These are phyloP conservation scores for Blastobotrys capitulatus DNA, from an alignment of 1,139 yeast genomes.

Conservation along the genomic window DNA sequence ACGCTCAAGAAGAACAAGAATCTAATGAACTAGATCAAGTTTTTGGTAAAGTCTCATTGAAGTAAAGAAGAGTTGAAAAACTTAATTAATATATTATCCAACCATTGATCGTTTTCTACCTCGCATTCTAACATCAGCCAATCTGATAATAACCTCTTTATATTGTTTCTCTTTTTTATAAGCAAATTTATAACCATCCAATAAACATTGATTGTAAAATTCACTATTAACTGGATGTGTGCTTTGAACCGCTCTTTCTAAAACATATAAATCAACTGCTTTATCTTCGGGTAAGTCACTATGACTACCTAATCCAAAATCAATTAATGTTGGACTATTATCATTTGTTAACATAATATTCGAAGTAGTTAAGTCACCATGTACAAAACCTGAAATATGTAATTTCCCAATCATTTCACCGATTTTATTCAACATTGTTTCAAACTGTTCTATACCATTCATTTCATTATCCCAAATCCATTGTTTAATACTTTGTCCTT, in stretches of 20 bases:
- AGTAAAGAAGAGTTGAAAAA: no score
- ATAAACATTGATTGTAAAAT: conserved; percentile 60
- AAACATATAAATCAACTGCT: conserved; percentile 91
- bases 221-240: conserved; percentile 79
- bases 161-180: conserved; percentile 21
- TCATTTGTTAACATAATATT: conserved; percentile 56
- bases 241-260: conserved; percentile 85
- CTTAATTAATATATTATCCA: conserved; percentile 48
- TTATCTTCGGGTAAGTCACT: conserved; percentile 80
- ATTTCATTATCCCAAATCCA: conserved; percentile 35
- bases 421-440: conserved; percentile 36
- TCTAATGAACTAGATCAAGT: conserved; percentile 18
- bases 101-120: conserved; percentile 96
- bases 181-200: conserved; percentile 57
- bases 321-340: conserved; percentile 60
- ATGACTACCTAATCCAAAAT: conserved; percentile 84
- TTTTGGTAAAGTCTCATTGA: conserved; percentile 18
- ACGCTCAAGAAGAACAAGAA: no score
- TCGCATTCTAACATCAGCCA: conserved; percentile 81
- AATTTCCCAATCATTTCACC: conserved; percentile 68
- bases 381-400: conserved; percentile 76
- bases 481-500: conserved; percentile 34
- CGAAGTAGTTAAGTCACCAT: conserved; percentile 93
- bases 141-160: conserved; percentile 55
- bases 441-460: conserved; percentile 24